These are phyloP conservation scores for Emydomyces testavorans DNA, from an alignment of 2,329 filamentous ascomycete genomes.

Conservation along the genomic window DNA sequence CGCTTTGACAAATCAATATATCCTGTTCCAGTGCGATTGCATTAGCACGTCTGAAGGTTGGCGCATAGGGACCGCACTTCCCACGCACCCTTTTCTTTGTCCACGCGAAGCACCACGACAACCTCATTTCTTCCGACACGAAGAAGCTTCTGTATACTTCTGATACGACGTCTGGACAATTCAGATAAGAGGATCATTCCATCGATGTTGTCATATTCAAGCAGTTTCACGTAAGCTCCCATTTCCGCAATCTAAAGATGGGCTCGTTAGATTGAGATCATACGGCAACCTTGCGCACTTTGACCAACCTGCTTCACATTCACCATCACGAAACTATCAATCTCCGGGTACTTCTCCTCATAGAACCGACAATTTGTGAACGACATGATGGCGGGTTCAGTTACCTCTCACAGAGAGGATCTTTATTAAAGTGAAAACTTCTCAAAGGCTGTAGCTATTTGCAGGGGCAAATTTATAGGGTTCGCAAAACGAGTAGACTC, in stretches of 20 bases:
- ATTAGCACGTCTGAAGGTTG: conserved; percentile 16
- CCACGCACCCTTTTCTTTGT: conserved; percentile 84
- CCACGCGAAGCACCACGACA: conserved; percentile 93
- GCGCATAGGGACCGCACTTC: neutral
- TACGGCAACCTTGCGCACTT: neutral
- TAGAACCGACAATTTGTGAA: conserved; percentile 95
- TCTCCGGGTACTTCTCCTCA: conserved; percentile 94
- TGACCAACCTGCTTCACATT: conserved; percentile 82
- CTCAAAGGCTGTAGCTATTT: too few relatives aligned
- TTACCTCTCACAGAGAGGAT: neutral
- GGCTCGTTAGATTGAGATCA: conserved; percentile 7
- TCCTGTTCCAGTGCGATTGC: conserved; percentile 36
- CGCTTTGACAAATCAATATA: conserved; percentile 99
- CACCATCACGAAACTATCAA: conserved; percentile 99
- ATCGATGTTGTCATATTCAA: conserved; percentile 99
- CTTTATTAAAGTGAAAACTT: too few relatives aligned
- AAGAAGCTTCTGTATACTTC: conserved; percentile 98
- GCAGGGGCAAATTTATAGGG: neutral
- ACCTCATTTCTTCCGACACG: conserved; percentile 96
- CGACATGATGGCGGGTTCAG: conserved; percentile 58
- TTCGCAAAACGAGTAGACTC: neutral
- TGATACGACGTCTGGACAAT: conserved; percentile 92
- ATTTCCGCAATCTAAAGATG: conserved; percentile 80
- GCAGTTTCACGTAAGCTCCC: conserved; percentile 98
- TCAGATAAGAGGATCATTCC: conserved; percentile 99